phyloP scores from a whole-genome alignment of 2,329 filamentous ascomycete species.

The Talaromyces islandicus region DNA sequence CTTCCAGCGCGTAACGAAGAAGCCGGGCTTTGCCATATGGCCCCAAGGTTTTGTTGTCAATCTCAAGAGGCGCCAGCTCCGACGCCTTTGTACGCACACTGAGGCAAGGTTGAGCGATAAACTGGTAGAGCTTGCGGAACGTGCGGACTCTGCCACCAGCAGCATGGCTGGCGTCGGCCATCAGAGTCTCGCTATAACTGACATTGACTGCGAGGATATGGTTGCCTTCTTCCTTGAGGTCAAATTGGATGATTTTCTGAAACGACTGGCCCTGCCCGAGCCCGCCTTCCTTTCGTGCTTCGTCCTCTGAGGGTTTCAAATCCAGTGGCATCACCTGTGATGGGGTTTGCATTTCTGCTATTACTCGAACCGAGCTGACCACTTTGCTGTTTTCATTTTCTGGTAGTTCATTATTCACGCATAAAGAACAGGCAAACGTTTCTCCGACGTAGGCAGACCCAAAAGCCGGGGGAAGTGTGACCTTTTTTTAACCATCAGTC shows the following conservation, averaged over 20 bases:
- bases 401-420: conserved; percentile 80
- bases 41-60: conserved; percentile 39
- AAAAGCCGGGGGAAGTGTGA: conserved; percentile 86
- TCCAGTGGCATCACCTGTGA: conserved; percentile 64
- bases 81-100: conserved; percentile 88
- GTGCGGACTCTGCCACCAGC: conserved; percentile 64
- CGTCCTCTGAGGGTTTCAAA: conserved; percentile 45
- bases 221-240: conserved; percentile 88
- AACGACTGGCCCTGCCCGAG: conserved; percentile 55
- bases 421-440: conserved; percentile 88
- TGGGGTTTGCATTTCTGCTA: conserved; percentile 94
- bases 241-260: conserved; percentile 77
- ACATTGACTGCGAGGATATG: conserved; percentile 92
- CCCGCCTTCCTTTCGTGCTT: conserved; percentile 23
- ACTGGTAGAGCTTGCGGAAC: conserved; percentile 94
- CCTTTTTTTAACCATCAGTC: conserved; percentile 28
- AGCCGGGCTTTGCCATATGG: conserved; percentile 38
- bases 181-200: conserved; percentile 81
- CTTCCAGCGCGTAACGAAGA: conserved; percentile 71
- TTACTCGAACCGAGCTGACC: conserved; percentile 72
- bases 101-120: conserved; percentile 82
- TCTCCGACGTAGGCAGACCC: conserved; percentile 94
- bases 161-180: conserved; percentile 38
- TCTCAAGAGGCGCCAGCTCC: conserved; percentile 46
- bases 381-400: conserved; percentile 34